Conservation (phyloP, 768 basidiomycete species). For the Leucogyrophana mollusca region DNA sequence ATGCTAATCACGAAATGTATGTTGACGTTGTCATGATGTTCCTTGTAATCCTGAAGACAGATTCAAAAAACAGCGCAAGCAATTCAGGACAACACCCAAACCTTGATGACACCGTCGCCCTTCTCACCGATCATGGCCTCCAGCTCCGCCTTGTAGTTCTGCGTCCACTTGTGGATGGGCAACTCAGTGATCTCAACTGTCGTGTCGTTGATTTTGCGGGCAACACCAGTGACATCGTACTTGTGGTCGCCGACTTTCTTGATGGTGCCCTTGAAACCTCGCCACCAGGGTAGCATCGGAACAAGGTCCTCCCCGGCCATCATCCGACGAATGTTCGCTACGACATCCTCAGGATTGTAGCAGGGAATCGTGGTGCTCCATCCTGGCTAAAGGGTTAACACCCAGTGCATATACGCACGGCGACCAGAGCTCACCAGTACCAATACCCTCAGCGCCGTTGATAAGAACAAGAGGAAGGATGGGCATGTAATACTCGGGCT, state of each 20-base stretch:
- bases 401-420: not conserved
- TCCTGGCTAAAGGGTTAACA: slow-evolving; percentile 42
- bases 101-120: slow-evolving; percentile 80
- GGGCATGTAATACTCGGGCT: slow-evolving; percentile 95
- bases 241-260: slow-evolving; percentile 81
- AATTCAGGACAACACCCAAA: slow-evolving; percentile 17
- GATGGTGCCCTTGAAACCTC: slow-evolving; percentile 89
- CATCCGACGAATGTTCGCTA: slow-evolving; percentile 79
- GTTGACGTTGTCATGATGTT: slow-evolving; percentile 90
- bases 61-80: not conserved
- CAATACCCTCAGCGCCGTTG: slow-evolving; percentile 97
- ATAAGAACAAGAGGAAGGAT: slow-evolving; percentile 84
- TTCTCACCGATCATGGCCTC: slow-evolving; percentile 90
- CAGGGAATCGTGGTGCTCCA: slow-evolving; percentile 94
- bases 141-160: slow-evolving; percentile 86
- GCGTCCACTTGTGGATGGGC: slow-evolving; percentile 95
- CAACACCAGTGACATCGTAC: slow-evolving; percentile 76
- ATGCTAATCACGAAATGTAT: slow-evolving; percentile 88
- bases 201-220: slow-evolving; percentile 76
- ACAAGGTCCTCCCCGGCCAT: slow-evolving; percentile 84
- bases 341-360: slow-evolving; percentile 90
- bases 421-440: slow-evolving; percentile 66
- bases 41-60: slow-evolving; percentile 83
- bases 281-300: slow-evolving; percentile 96
- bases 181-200: slow-evolving; percentile 95